phyloP scores from a whole-genome alignment of 108 stramenopile species.

The Licmophora abbreviata region DNA sequence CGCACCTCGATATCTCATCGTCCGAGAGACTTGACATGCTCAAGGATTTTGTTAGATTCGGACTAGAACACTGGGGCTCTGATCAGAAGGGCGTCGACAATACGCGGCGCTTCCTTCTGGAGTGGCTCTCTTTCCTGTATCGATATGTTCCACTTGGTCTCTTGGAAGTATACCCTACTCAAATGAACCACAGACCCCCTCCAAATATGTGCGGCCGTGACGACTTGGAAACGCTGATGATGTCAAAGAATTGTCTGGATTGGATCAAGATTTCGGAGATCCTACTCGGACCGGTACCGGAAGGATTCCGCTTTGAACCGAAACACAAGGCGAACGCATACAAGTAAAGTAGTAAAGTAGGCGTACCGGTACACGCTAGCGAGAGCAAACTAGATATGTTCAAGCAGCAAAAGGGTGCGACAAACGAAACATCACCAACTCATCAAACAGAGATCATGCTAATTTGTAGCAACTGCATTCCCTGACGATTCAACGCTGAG shows the following conservation, averaged over 20 bases:
- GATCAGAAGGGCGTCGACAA: conserved; percentile 94
- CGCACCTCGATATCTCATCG: conserved; percentile 93
- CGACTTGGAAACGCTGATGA: conserved; percentile 49
- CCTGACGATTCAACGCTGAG: conserved; percentile 4
- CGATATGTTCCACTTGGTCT: conserved; percentile 95
- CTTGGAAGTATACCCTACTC: conserved; percentile 79
- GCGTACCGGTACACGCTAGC: no score
- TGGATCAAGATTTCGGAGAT: conserved; percentile 97
- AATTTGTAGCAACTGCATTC: not conserved
- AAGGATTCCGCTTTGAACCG: conserved; percentile 86
- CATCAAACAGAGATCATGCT: not conserved
- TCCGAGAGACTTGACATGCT: conserved; percentile 90
- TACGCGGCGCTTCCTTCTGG: conserved; percentile 92
- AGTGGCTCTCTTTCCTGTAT: conserved; percentile 94
- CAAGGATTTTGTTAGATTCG: conserved; percentile 86
- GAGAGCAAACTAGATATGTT: no score
- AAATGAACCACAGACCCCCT: conserved; percentile 93
- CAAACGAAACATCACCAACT: not conserved
- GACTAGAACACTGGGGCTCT: conserved; percentile 96
- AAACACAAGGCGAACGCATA: conserved; percentile 90
- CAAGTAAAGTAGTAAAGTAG: no score
- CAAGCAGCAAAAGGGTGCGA: no score
- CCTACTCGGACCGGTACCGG: conserved; percentile 90
- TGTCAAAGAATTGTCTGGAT: conserved; percentile 58
- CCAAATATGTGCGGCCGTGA: conserved; percentile 43